Evolutionary conservation across 129 eudicot species (phyloP), one percentile per base, ranked within the genome.

Genomic region (Dittrichia graveolens): DNA sequence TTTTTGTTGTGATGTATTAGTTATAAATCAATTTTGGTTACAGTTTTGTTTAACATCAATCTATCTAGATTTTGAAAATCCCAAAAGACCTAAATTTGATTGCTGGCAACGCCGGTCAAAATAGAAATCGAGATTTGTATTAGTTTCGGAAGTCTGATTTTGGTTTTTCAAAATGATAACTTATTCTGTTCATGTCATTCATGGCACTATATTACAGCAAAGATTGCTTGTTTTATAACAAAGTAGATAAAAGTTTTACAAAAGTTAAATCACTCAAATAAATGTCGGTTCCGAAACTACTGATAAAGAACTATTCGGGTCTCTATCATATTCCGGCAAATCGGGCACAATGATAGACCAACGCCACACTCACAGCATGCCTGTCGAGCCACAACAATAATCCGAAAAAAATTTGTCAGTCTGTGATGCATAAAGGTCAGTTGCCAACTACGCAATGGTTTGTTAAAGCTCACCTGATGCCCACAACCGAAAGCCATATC

Each of bases 401-500:
- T 0, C 3, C 8, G 0, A 46, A 46, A 46, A 47, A 58, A 34
- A 5, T 1, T 2, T 47, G 7, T 13, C 31, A 24, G 0, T 24
- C 31, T 24, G 31, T 24, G 31, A 24, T 24, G 31, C 31, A 35
- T 0, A 13, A 12, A 0, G 14, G 42, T 37, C 7, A 0, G 8
- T n/a, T 4, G 10, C 35, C 3, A 39, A 3, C 19, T 44, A 48
- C 6, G 48, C n/a, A 31, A 6, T 3, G 15, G 44, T 24, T 12
- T 16, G 1, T 57, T 56, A 7, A 53, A 67, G 8, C 41, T 61
- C 65, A 89, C 96, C 96, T 89, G 92, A 80, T 89, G 90, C 46
- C 92, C 92, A 44, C 96, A 89, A 43, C 86, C 82, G 57, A 86
- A 89, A 69, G 87, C 96, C 96, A 89, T 86, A 74, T 82, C 81